phyloP scores from a whole-genome alignment of 768 basidiomycete species.

The Agrocybe praecox region DNA sequence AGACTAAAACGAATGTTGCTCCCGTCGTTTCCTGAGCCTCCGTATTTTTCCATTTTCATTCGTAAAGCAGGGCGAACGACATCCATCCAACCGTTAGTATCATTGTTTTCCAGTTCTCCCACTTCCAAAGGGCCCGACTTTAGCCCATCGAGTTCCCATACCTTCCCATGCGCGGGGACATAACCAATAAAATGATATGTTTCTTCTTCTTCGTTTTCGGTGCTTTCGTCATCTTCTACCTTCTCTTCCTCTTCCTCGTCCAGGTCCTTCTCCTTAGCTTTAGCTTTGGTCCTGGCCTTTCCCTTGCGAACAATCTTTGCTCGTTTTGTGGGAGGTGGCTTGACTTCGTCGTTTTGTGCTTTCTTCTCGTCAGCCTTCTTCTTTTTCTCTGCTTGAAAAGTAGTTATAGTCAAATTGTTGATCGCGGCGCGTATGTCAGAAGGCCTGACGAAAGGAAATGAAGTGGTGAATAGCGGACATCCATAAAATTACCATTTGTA shows the following conservation, averaged over 20 bases:
- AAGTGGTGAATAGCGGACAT: not conserved
- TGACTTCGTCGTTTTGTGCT: constrained; percentile 21
- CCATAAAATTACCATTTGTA: not conserved
- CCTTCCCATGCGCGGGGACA: constrained; percentile 61
- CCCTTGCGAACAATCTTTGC: constrained; percentile 29
- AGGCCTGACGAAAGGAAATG: constrained; percentile 38
- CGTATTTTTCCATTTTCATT: constrained; percentile 63
- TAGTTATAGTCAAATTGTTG: constrained; percentile 45
- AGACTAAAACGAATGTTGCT: constrained; percentile 61
- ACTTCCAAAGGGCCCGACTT: constrained; percentile 66
- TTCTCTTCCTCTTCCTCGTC: constrained; percentile 25
- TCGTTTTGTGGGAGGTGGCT: constrained; percentile 41
- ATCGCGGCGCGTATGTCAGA: constrained; percentile 58
- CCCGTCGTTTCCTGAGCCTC: constrained; percentile 43
- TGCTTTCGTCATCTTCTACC: constrained; percentile 16
- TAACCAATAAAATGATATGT: constrained; percentile 69
- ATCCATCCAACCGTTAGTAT: constrained; percentile 54
- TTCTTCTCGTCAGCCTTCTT: constrained; percentile 3
- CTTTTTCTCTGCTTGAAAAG: constrained; percentile 40
- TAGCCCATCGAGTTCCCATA: constrained; percentile 74
- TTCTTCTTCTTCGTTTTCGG: constrained; percentile 40
- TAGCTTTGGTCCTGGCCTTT: constrained; percentile 22
- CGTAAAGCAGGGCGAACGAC: constrained; percentile 60
- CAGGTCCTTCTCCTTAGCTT: constrained; percentile 30
- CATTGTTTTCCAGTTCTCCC: constrained; percentile 44